Percentiles rank a stretch among this genome's conserved stretches.
Evolutionary conservation across 2,329 filamentous ascomycete genomes (phyloP).

Genomic region (Colletotrichum salicis): DNA sequence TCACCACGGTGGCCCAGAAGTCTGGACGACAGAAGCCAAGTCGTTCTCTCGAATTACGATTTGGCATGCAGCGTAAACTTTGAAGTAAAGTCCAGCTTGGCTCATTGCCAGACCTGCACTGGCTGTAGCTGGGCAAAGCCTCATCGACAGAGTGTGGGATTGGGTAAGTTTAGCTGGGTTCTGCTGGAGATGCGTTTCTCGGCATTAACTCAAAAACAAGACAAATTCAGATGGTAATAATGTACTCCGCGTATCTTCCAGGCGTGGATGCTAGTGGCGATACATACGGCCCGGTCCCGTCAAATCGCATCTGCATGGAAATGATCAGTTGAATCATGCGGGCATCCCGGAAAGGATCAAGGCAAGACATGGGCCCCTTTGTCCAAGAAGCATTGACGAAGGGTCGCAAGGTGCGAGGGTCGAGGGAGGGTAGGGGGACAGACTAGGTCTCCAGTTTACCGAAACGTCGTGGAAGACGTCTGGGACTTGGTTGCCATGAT

Average conservation of each 20-base stretch:
- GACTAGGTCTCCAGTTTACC: slow-evolving; percentile 6
- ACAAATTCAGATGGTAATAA: slow-evolving; percentile 3
- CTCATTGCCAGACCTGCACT: not conserved
- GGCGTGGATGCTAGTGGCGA: not conserved
- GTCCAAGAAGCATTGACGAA: not conserved
- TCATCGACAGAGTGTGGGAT: not conserved
- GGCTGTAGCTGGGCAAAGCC: not conserved
- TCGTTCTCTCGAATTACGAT: not conserved
- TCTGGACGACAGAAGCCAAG: not conserved
- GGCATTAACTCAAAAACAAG: slow-evolving; percentile 6
- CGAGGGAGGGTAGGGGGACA: not conserved
- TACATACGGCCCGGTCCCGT: slow-evolving; percentile 17
- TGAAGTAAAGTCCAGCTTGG: not conserved
- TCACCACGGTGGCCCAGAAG: not conserved
- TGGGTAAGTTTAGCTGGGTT: not conserved
- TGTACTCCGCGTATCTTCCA: slow-evolving; percentile 17
- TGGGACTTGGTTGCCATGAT: slow-evolving; percentile 8
- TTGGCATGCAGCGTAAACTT: not conserved
- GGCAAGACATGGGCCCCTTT: not conserved
- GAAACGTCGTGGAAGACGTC: slow-evolving; percentile 16
- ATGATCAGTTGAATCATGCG: slow-evolving; percentile 22
- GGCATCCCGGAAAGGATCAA: slow-evolving; percentile 2
- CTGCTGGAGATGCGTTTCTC: not conserved
- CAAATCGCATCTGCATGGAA: slow-evolving; percentile 8
- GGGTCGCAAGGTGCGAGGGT: not conserved